Evolutionary conservation across 2,329 filamentous ascomycete species (phyloP).

Genomic region (Metarhizium humberi): DNA sequence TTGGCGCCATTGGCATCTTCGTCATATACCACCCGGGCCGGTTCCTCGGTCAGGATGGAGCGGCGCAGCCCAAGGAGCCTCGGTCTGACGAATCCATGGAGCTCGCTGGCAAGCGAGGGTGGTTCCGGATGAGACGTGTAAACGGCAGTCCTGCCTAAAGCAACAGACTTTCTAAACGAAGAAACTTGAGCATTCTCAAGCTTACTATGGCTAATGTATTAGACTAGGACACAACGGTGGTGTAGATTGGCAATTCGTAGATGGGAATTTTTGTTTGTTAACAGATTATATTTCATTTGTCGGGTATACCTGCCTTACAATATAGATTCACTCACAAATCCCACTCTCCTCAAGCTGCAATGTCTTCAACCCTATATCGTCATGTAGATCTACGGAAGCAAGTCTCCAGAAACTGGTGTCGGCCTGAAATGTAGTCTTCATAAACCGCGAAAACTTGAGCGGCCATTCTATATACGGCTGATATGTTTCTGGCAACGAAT

Average conservation of each 20-base stretch:
- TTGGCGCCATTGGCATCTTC: slow-evolving; percentile 36
- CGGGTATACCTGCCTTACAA: too few species aligned
- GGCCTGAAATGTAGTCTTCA: slow-evolving; percentile 3
- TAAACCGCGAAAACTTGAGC: slow-evolving; percentile 12
- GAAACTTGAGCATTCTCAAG: too few species aligned
- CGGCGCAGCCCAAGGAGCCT: slow-evolving; percentile 1
- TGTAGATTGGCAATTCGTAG: too few species aligned
- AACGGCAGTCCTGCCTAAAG: background rate
- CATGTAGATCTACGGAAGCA: too few species aligned
- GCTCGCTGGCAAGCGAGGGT: background rate
- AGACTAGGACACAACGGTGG: background rate
- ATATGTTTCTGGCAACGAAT: slow-evolving; percentile 20
- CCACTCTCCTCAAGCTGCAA: too few species aligned
- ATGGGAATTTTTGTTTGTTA: too few species aligned
- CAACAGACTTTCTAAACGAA: background rate
- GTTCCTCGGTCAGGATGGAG: slow-evolving; percentile 20
- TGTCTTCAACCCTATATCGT: too few species aligned
- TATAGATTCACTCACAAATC: too few species aligned
- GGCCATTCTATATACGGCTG: slow-evolving; percentile 24
- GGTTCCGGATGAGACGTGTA: background rate
- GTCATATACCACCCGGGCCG: slow-evolving; percentile 37
- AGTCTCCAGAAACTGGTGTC: slow-evolving; percentile 1
- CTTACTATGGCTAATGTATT: background rate
- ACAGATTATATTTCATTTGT: too few species aligned
- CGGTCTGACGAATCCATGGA: slow-evolving; percentile 7